phyloP scores from a whole-genome alignment of 2,329 filamentous ascomycete species.

The Aureobasidium sp. region DNA sequence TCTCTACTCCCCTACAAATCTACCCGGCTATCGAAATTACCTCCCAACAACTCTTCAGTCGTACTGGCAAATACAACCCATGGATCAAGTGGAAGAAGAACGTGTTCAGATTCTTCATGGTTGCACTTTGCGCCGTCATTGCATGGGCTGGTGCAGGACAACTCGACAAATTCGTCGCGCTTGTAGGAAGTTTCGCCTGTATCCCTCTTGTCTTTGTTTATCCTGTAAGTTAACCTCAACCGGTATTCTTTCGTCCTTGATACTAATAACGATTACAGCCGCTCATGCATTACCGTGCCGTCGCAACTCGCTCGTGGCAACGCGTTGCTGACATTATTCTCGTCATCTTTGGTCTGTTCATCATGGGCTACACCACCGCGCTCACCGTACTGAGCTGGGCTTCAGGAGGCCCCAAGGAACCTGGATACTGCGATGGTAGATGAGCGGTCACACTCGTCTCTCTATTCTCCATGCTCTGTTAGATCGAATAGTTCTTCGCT shows the following conservation, averaged over 20 bases:
- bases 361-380: conserved; percentile 92
- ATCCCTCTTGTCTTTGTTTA: conserved; percentile 83
- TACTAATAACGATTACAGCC: conserved; percentile 61
- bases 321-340: conserved; percentile 78
- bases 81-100: conserved; percentile 84
- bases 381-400: conserved; percentile 93
- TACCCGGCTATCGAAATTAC: conserved; percentile 79
- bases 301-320: conserved; percentile 75
- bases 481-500: not conserved
- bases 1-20: conserved; percentile 77
- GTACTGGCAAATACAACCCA: conserved; percentile 71
- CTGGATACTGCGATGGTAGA: conserved; percentile 68
- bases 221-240: conserved; percentile 69
- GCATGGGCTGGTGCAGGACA: conserved; percentile 72
- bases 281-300: conserved; percentile 86
- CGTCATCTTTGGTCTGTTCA: conserved; percentile 82
- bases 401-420: conserved; percentile 47
- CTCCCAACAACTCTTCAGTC: conserved; percentile 73
- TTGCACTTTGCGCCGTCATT: conserved; percentile 66
- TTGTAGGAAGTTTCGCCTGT: conserved; percentile 79
- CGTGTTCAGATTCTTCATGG: conserved; percentile 63
- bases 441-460: not conserved
- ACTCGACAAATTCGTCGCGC: conserved; percentile 77
- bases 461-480: not conserved
- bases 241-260: not conserved